These are phyloP conservation scores for Globisporangium sylvaticum DNA, from an alignment of 352 stramenopile species.

Conservation along the genomic window DNA sequence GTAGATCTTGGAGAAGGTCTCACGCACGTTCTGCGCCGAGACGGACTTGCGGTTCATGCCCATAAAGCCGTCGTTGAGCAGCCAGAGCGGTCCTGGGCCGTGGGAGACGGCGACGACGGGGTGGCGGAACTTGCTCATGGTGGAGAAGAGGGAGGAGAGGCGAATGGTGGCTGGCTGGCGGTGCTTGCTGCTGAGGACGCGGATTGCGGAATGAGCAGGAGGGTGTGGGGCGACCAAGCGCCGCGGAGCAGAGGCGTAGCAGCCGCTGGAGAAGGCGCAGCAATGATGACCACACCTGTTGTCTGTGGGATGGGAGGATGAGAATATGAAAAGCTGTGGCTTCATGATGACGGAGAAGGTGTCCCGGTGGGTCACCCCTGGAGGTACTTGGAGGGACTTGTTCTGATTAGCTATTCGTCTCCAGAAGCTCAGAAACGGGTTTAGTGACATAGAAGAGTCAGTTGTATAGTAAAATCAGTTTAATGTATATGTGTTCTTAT, in stretches of 20 bases:
- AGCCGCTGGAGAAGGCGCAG: too few relatives aligned
- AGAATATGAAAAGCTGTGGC: background rate
- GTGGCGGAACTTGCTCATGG: conserved; percentile 3
- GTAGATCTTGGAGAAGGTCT: conserved; percentile 1
- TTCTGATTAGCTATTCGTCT: background rate
- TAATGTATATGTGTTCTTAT: background rate
- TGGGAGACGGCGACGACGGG: background rate
- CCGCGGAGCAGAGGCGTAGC: too few relatives aligned
- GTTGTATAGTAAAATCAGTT: too few relatives aligned
- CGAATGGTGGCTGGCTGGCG: background rate
- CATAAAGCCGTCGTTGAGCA: conserved; percentile 33
- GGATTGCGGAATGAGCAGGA: background rate
- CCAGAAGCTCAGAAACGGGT: background rate
- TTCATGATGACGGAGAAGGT: background rate
- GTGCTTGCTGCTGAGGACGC: background rate
- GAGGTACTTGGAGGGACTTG: background rate
- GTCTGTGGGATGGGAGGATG: background rate
- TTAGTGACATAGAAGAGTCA: background rate
- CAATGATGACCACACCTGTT: too few relatives aligned
- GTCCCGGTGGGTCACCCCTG: background rate
- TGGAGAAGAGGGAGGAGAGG: background rate
- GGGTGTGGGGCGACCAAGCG: background rate
- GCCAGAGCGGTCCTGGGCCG: conserved; percentile 38
- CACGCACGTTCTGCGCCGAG: background rate
- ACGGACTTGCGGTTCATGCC: conserved; percentile 2